Percentiles rank a stretch among this genome's conserved stretches.
Evolutionary conservation across 106 monocot genomes (phyloP).

Genomic region (Dendrobium huoshanense): DNA sequence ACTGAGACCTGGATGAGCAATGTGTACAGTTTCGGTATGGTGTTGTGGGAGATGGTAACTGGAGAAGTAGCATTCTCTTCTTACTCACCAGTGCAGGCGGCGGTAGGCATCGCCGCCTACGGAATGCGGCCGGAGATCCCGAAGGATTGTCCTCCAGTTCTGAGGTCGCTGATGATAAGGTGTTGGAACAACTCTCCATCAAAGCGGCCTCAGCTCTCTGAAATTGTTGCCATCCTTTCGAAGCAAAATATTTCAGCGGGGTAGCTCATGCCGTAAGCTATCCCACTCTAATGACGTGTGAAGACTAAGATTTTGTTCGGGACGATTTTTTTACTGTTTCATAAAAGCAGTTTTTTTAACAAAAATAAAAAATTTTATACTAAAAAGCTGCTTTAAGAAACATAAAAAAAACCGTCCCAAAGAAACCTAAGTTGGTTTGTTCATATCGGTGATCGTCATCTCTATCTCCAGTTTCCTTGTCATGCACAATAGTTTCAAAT

Average conservation of each 20-base stretch:
- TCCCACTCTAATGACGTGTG: too few relatives aligned
- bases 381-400: too few relatives aligned
- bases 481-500: too few relatives aligned
- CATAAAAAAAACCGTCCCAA: too few relatives aligned
- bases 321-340: too few relatives aligned
- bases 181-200: conserved; percentile 82
- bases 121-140: conserved; percentile 94
- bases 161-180: conserved; percentile 65
- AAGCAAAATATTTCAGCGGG: conserved; percentile 22
- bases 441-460: too few relatives aligned
- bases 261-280: too few relatives aligned
- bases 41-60: conserved; percentile 92
- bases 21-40: conserved; percentile 94
- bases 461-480: too few relatives aligned
- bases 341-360: too few relatives aligned
- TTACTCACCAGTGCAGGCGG: conserved; percentile 92
- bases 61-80: conserved; percentile 85
- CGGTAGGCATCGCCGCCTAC: conserved; percentile 85
- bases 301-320: too few relatives aligned
- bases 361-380: too few relatives aligned
- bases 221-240: conserved; percentile 51
- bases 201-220: conserved; percentile 66
- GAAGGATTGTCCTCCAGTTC: conserved; percentile 63
- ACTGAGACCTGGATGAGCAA: conserved; percentile 99
- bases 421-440: too few relatives aligned